Evolutionary conservation across 164 flowering plant species (phyloP), one percentile per base, ranked within the genome.

Genomic region (Aristolochia contorta): DNA sequence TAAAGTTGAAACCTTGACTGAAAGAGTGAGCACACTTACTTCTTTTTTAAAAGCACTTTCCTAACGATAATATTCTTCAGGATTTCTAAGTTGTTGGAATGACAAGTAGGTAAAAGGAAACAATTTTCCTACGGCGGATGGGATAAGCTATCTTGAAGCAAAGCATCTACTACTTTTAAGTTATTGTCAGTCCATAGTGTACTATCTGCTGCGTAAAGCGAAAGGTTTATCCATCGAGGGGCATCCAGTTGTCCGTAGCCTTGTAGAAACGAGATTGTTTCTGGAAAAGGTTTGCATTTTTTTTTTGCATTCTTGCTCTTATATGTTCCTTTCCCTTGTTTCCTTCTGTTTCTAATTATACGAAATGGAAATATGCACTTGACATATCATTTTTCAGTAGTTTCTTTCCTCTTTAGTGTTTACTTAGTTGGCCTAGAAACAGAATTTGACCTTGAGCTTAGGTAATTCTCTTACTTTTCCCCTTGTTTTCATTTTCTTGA

Each of bases 71-170:
- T 21, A 58, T 62, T 47, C 2, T n/a, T 49, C 13, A n/a, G 3
- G 54, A 1, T 41, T 41, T 1, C 18, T 53, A 3, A 24, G 16
- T 16, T 12, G 18, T 41, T 21, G 23, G 56, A 10, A 23, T 53
- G 56, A 23, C 18, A 4, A 50, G 49, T 63, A 93, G 98, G 94
- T 93, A 54, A 93, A 81, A 77, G 91, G 77, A 56, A 71, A 77
- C 61, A 73, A 77, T 18, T 80, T 69, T 66, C 86, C 85, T 16
- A 87, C 98, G 6, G 72, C 70, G 9, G 87, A 90, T 69, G 97
- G 98, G 67, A 77, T 93, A 58, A 93, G 92, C 70, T 93, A 87
- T 77, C 91, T 93, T 50, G 97, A 93, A 60, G 87, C 91, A 6
- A 93, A 93, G 51, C 81, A 87, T 78, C 72, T 93, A 64, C 73